These are phyloP conservation scores for Umbelopsis sp. DNA, from an alignment of 192 early-diverging fungal species.

Conservation along the genomic window DNA sequence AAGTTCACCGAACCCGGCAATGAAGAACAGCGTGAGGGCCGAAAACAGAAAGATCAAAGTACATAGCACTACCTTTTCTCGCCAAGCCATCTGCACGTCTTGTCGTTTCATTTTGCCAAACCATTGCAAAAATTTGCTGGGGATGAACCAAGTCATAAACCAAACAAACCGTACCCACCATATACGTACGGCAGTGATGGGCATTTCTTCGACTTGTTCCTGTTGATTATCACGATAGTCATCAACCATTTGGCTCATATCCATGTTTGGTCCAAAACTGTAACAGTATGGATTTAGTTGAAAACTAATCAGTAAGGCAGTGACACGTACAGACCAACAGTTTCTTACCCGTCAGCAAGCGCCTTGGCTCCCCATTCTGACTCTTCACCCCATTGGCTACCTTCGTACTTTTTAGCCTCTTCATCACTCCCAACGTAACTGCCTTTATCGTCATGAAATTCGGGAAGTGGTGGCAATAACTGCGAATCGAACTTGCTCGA, in stretches of 20 bases:
- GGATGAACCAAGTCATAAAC: slow-evolving; percentile 85
- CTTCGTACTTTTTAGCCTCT: slow-evolving; percentile 37
- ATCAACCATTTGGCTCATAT: slow-evolving; percentile 44
- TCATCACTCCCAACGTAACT: slow-evolving; percentile 37
- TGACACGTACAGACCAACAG: background rate
- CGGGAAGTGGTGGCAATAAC: slow-evolving; percentile 1
- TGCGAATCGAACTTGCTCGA: background rate
- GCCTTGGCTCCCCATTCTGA: slow-evolving; percentile 29
- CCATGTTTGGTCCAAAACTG: slow-evolving; percentile 40
- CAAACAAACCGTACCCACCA: slow-evolving; percentile 80
- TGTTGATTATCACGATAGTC: slow-evolving; percentile 36
- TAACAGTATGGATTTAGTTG: background rate
- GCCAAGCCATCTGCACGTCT: slow-evolving; percentile 94
- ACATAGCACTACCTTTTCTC: slow-evolving; percentile 89
- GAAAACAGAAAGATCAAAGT: slow-evolving; percentile 82
- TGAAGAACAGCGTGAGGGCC: slow-evolving; percentile 80
- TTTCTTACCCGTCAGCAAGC: slow-evolving; percentile 42
- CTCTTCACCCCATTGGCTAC: slow-evolving; percentile 42
- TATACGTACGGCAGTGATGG: slow-evolving; percentile 46
- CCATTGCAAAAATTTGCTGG: slow-evolving; percentile 52
- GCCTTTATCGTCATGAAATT: slow-evolving; percentile 21
- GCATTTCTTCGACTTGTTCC: slow-evolving; percentile 56
- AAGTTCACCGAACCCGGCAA: slow-evolving; percentile 79
- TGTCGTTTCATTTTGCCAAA: slow-evolving; percentile 82
- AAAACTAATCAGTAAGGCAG: background rate